Percentiles rank a stretch among this genome's conserved stretches.
These are phyloP conservation scores for Aspergillus candidus DNA, from an alignment of 2,329 filamentous ascomycete species.

Conservation along the genomic window DNA sequence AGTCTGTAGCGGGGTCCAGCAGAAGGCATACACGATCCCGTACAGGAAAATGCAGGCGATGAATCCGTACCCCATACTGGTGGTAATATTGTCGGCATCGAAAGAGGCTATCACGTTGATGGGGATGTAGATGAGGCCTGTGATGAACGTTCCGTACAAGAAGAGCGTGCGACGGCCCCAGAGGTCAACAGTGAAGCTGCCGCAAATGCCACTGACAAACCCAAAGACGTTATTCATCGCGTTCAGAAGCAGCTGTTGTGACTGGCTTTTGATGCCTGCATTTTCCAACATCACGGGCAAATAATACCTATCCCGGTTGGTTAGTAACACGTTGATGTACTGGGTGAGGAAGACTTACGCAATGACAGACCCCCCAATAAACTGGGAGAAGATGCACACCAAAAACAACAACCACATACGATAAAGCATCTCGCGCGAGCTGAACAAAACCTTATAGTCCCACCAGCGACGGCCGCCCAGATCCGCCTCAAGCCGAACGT, in stretches of 20 bases:
- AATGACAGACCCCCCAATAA: slow-evolving; percentile 6
- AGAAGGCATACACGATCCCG: slow-evolving; percentile 4
- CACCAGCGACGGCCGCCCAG: slow-evolving; percentile 6
- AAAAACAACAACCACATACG: slow-evolving; percentile 7
- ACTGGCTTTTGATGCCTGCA: slow-evolving; percentile 3
- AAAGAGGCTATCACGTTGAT: slow-evolving; percentile 5
- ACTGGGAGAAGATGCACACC: slow-evolving; percentile 7
- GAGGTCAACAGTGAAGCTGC: slow-evolving; percentile 6
- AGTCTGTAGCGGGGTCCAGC: slow-evolving; percentile 6
- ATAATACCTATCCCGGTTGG: slow-evolving; percentile 3
- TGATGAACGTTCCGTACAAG: slow-evolving; percentile 8
- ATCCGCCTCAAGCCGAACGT: slow-evolving; percentile 6
- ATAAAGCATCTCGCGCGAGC: slow-evolving; percentile 4
- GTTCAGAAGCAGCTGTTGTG: slow-evolving; percentile 6
- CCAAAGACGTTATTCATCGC: slow-evolving; percentile 6
- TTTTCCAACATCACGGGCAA: slow-evolving; percentile 8
- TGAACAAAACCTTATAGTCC: slow-evolving; percentile 6
- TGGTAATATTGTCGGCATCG: neutral
- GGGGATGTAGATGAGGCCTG: slow-evolving; percentile 7
- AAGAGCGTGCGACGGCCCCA: slow-evolving; percentile 8
- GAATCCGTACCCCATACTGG: slow-evolving; percentile 8
- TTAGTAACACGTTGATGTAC: no score
- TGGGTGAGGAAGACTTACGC: neutral
- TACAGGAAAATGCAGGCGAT: slow-evolving; percentile 7
- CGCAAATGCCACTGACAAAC: slow-evolving; percentile 4